Evolutionary conservation across 768 basidiomycete species (phyloP), one percentile per base, ranked within the genome.

Genomic region (Cytidiella melzeri): DNA sequence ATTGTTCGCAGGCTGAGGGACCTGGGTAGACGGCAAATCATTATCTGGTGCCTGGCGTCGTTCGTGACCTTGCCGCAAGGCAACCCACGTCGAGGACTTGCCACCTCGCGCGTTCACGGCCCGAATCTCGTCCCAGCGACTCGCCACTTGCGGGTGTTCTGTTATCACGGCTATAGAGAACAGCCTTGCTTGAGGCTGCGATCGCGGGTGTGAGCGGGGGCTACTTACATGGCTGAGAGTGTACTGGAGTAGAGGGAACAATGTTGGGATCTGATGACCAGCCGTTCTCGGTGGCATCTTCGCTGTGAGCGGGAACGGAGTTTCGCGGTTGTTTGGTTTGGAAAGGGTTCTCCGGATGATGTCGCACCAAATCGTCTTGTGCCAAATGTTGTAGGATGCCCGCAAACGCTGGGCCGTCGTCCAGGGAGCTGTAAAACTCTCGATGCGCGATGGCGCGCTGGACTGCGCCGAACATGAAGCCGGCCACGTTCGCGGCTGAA

Each of bases 61-160:
- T 41, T 69, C 59, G 24, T 62, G 54, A n/a, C 48, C 70, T 60
- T 84, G 81, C 26, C 86, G 79, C 19, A 88, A 69, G 21, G 67
- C 62, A 56, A 87, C 86, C 86, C 86, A 87, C 3, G 82, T 71
- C 18, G 86, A 86, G 3, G 61, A 63, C 36, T 62, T 59, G 30
- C 63, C 70, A 13, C 65, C 67, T 18, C 68, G 64, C 13, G 67
- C 68, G 51, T 83, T 83, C 26, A 68, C 75, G 39, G 69, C 67
- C 47, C 84, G 79, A 41, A 88, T 81, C 53, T 81, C 74, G 27
- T 84, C 82, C 86, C 86, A 88, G 52, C 70, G 76, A 45, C 65
- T 76, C 30, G 50, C 51, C 15, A 47, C 47, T 23, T 45, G 52
- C 5, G 26, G 30, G 39, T 39, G 36, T 43, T 41, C 36, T 25